Base-by-base conservation (phyloP, 148 eudicot species). In the Beta vulgaris region DNA sequence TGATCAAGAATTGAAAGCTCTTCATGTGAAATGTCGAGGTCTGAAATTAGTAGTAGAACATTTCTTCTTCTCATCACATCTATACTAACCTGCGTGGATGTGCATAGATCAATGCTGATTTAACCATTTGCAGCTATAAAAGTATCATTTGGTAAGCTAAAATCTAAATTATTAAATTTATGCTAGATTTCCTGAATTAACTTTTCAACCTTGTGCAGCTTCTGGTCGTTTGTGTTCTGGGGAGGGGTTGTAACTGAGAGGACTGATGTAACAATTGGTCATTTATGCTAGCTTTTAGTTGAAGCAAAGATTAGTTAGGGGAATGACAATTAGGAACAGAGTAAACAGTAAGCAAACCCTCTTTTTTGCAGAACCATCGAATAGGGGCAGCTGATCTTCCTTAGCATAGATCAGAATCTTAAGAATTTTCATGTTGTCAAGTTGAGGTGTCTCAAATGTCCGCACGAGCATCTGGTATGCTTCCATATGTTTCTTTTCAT, bases 351-450 rank as follows among this genome's bases (percentile, higher is more conserved):
- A 78, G 49, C 81, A 53, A 58, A 91, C 98, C 83, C 80, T 76
- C 78, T 55, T 84, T 78, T 83, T 86, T 7, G 82, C 55, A 21
- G 83, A 69, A 21, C 98, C 86, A 36, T 93, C 87, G 43, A 73
- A 77, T n/a, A 90, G 87, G 25, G 96, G 91, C 9, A 75, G 83
- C 67, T 81, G 89, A 78, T 87, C 90, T 2, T 89, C 93, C 78
- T 82, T 85, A n/a, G 80, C 49, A 48, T 77, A 79, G 14, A 91
- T 75, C 82, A 93, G 67, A 40, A 84, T 82, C 76, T 37, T 85
- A 6, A 93, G 80, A 53, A 85, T 81, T 72, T 74, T 89, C 85
- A 82, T 76, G 84, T 93, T 93, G 82, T 93, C 98, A 12, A 89
- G 73, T 25, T 93, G 96, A 49, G 91, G 71, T 39, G 84, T 81